These are phyloP conservation scores for Noccaea caerulescens DNA, from an alignment of 345 rosid genomes.

Conservation along the genomic window DNA sequence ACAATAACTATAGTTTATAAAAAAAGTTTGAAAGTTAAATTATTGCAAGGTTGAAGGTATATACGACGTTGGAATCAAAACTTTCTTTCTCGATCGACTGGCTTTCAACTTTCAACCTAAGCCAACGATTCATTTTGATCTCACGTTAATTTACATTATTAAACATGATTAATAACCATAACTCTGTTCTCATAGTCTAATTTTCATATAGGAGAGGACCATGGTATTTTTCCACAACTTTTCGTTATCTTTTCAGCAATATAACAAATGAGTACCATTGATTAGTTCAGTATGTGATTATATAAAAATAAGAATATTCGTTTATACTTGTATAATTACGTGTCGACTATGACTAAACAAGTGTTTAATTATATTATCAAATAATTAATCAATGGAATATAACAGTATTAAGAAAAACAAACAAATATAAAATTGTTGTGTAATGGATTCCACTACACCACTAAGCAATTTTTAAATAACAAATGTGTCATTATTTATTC, in stretches of 20 bases:
- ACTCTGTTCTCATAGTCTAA: not conserved
- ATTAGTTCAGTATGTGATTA: constrained; percentile 27
- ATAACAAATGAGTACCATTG: constrained; percentile 31
- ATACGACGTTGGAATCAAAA: constrained; percentile 30
- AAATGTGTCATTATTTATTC: constrained; percentile 32
- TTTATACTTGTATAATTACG: constrained; percentile 35
- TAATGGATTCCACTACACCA: constrained; percentile 47
- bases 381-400: constrained; percentile 32
- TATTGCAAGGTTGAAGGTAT: constrained; percentile 3
- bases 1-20: not conserved
- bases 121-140: not conserved
- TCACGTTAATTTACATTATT: constrained; percentile 9
- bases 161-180: not conserved
- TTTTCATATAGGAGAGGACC: constrained; percentile 2
- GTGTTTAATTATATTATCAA: constrained; percentile 37
- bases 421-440: constrained; percentile 1
- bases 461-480: not conserved
- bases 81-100: constrained; percentile 23
- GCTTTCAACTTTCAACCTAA: constrained; percentile 20
- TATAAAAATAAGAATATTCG: constrained; percentile 36
- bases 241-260: constrained; percentile 3
- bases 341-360: constrained; percentile 46
- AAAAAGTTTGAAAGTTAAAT: constrained; percentile 2
- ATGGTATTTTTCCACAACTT: constrained; percentile 18
- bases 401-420: constrained; percentile 31